Base-by-base conservation (phyloP, 768 basidiomycete genomes). In the Suillus spraguei region DNA sequence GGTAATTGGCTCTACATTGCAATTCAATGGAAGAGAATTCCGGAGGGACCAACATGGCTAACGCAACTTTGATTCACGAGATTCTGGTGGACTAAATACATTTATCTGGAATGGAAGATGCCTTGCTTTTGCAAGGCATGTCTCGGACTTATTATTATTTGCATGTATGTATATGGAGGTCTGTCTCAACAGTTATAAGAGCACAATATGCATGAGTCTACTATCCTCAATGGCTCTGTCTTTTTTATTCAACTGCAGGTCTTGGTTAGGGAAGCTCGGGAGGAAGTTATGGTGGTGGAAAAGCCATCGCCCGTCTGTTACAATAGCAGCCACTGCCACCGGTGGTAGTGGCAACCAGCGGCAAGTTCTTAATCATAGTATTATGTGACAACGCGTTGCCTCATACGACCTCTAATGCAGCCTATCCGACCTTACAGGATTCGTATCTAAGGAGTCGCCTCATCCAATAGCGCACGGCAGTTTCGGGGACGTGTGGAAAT, bases 401-500 rank as follows among this genome's bases (percentile, higher is more conserved):
- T 36, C n/a, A 55, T 9, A 35, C 38, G 24, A 32, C 14, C 35
- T 59, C 7, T 50, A 7, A 50, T 50, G 7, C 24, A 50, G 49
- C 24, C 22, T 44, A 32, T 24, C 38, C 7, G 63, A 63, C n/a
- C 63, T 63, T 16, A 63, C 63, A 7, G 47, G 35, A 36, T 32
- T 50, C 16, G 14, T 62, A 33, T 14, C 14, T 14, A 54, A 44
- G 20, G 47, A 62, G 28, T 60, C 28, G 33, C 5, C 60, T 4
- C 41, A 54, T 38, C 44, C 63, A 13, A 49, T 42, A 22, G 41
- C 59, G 3, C 56, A 60, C 22, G 63, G 63, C 50, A 63, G 38
- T 39, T 63, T 60, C 39, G 50, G 60, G 35, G 63, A 64, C 32
- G 54, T 64, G 2, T 64, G 63, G 63, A 64, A 58, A 50, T 64